Evolutionary conservation across 345 rosid genomes (phyloP).

Genomic region (Heritiera littoralis): DNA sequence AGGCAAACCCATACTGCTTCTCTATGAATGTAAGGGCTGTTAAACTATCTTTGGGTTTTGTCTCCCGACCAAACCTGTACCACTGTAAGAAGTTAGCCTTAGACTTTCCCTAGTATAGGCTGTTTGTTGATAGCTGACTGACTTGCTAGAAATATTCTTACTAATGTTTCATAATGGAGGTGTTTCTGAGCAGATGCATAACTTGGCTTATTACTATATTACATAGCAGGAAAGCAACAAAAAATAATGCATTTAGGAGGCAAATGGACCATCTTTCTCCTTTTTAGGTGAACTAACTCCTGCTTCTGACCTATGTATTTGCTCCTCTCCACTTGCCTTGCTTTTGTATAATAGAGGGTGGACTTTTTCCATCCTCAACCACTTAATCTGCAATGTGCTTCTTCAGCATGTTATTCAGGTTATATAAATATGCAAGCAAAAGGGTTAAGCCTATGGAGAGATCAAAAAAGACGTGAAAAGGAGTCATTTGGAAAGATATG

Average conservation of each 20-base stretch:
- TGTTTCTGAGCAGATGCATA: not conserved
- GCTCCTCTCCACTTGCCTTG: not conserved
- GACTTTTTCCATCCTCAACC: not conserved
- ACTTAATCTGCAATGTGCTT: conserved; percentile 4
- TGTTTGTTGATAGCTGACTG: not conserved
- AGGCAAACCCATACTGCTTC: not conserved
- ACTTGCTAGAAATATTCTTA: not conserved
- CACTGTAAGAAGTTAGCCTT: too few species aligned
- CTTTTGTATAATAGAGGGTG: not conserved
- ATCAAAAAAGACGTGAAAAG: too few species aligned
- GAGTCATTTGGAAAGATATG: too few species aligned
- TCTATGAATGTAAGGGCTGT: not conserved
- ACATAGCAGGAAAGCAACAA: not conserved
- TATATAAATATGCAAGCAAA: not conserved
- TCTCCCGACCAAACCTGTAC: too few species aligned
- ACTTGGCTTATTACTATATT: not conserved
- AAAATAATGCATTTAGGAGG: not conserved
- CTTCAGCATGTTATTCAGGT: not conserved
- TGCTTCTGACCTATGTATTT: conserved; percentile 2
- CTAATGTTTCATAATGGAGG: not conserved
- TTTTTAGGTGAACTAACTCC: conserved; percentile 3
- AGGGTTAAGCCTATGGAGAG: too few species aligned
- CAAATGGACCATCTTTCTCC: not conserved
- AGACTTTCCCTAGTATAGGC: not conserved
- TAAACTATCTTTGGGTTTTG: too few species aligned